Conservation (phyloP, 768 basidiomycete genomes). For the Leucosporidium yakuticum region DNA sequence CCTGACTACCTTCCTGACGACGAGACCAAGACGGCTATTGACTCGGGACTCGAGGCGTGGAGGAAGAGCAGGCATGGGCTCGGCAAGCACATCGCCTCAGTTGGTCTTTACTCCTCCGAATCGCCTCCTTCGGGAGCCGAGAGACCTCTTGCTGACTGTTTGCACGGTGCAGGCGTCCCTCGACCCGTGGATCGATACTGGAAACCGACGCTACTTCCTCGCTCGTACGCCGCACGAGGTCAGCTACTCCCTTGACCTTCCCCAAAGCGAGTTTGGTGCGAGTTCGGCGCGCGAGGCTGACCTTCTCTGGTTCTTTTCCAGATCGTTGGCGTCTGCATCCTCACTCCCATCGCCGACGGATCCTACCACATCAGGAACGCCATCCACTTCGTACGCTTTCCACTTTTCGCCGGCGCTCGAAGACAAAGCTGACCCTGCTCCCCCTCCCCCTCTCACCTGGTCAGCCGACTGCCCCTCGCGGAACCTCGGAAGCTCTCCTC, state of each 20-base stretch:
- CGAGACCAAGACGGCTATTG: slow-evolving; percentile 40
- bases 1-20: slow-evolving; percentile 14
- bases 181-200: slow-evolving; percentile 23
- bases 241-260: not conserved
- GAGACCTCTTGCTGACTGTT: too few relatives aligned
- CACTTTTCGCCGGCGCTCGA: too few relatives aligned
- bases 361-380: slow-evolving; percentile 31
- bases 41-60: slow-evolving; percentile 24
- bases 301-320: not conserved
- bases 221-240: slow-evolving; percentile 14
- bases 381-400: slow-evolving; percentile 22
- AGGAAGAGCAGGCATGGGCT: slow-evolving; percentile 19
- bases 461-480: slow-evolving; percentile 28
- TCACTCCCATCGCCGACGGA: slow-evolving; percentile 21
- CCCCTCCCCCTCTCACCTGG: too few relatives aligned
- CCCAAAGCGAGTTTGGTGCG: too few relatives aligned
- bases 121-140: too few relatives aligned
- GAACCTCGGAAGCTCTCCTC: slow-evolving; percentile 26
- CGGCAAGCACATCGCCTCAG: slow-evolving; percentile 29
- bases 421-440: not conserved
- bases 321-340: slow-evolving; percentile 28
- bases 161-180: slow-evolving; percentile 19
- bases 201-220: slow-evolving; percentile 27
- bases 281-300: not conserved
- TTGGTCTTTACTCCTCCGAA: too few relatives aligned